Base-by-base conservation (phyloP, 2,329 filamentous ascomycete species). In the Fusarium subglutinans region DNA sequence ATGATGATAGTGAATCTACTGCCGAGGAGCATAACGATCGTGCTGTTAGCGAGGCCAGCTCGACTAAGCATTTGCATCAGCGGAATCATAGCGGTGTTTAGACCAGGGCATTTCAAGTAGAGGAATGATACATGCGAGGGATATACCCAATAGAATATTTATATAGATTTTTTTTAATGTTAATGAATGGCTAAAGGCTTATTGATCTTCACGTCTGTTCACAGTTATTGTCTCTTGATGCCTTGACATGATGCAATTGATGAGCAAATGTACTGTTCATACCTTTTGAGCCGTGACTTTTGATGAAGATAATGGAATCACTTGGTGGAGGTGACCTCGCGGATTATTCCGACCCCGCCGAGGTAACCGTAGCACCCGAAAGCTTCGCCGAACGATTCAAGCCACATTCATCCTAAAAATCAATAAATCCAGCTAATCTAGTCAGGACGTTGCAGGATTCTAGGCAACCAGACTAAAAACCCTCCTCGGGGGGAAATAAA, bases 41-140 rank as follows among this genome's bases (percentile, higher is more conserved):
- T 26, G 75, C 75, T 4, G 61, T 75, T 30, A 78, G 76, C 56
- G 76, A 78, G 53, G 75, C 75, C 5, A 78, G 76, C 65, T 78
- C 76, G 11, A 78, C 77, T 3, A 78, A 78, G 12, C 54, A 72
- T 35, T 35, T 74, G 20, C 71, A 74, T 24, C 40, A 74, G 45
- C 45, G 71, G 33, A 48, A 74, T 8, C 60, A 53, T 9, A 74
- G 71, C 43, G 63, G 14, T 30, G 54, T 41, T 38, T 74, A 74
- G 35, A 61, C 9, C 24, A 6, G 17, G 20, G 9, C 13, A 26
- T 12, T 2, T 28, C 9, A 26, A 10, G 2, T 28, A 55, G 20
- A 41, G 51, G 51, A n/a, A 14, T n/a, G 50, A 41, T 41, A 41
- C 35, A 55, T 7, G 17, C 26, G 10, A 41, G 17, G 37, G 30